Evolutionary conservation across 768 basidiomycete genomes (phyloP), one percentile per base, ranked within the genome.

Genomic region (Inosperma sp.): DNA sequence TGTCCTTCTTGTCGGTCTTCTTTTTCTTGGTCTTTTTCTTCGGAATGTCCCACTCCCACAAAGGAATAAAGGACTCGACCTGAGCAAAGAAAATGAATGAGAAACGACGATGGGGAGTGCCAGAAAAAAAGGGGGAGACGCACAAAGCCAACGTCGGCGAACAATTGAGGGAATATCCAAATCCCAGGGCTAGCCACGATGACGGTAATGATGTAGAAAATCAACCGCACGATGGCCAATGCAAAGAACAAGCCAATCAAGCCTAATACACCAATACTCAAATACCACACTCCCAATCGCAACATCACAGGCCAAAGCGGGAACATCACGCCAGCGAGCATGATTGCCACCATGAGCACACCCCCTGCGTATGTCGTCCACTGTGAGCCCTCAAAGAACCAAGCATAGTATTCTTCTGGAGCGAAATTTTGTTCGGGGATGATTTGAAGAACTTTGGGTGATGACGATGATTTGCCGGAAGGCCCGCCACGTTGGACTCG

Each of bases 251-350:
- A 72, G 27, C 82, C 94, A 51, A 98, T 80, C 56, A 98, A 75
- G 25, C 88, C 89, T 34, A 99, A 77, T 70, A 93, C 84, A 39
- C 72, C 87, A 51, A 97, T 84, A 58, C 86, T 88, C 56, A 99
- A 74, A 68, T 99, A 99, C 87, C 89, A 97, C 50, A 94, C 95
- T 29, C 95, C 94, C 25, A 94, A 73, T 12, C 95, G 81, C 80
- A 99, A 82, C 60, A 82, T 83, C 42, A 87, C 82, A 2, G 96
- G 96, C 96, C 96, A 99, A 13, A 99, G 78, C 3, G 96, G 96
- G 82, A 96, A 99, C 93, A 99, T 96, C 63, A 97, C 94, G 2
- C 90, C 94, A 4, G 88, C 93, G 35, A 99, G 84, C 76, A 98
- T 92, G 64, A 97, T 75, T 34, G 77, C 81, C 52, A 98, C 93